phyloP scores from a whole-genome alignment of 202 grass and related monocot species.

The Schoenoplectus triqueter region DNA sequence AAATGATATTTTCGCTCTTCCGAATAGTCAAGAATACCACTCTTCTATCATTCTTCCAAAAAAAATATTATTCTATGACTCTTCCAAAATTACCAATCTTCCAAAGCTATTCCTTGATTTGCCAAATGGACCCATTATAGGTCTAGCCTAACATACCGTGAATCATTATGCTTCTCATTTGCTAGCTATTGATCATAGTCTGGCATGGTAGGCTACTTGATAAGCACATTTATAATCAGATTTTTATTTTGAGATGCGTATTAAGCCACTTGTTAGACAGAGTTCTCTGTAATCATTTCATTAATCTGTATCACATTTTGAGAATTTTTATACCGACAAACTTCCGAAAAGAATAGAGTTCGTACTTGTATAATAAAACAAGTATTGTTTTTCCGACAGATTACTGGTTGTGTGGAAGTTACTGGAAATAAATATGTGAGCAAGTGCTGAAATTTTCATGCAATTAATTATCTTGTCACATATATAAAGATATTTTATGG shows the following conservation, averaged over 20 bases:
- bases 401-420: not conserved
- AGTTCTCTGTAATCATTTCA: slow-evolving; percentile 10
- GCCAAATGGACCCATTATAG: too few relatives aligned
- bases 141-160: not conserved
- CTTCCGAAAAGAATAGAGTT: not conserved
- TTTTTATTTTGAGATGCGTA: slow-evolving; percentile 22
- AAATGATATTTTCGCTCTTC: too few relatives aligned
- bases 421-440: not conserved
- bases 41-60: too few relatives aligned
- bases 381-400: not conserved
- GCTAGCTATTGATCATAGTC: not conserved
- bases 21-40: too few relatives aligned
- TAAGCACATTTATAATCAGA: slow-evolving; percentile 12
- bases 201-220: not conserved
- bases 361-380: not conserved
- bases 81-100: too few relatives aligned
- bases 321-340: not conserved
- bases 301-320: slow-evolving; percentile 7
- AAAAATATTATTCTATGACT: too few relatives aligned
- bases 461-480: not conserved
- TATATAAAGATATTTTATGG: not conserved
- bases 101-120: too few relatives aligned
- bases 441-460: slow-evolving; percentile 6
- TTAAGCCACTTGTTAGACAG: slow-evolving; percentile 1
- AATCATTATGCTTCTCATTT: slow-evolving; percentile 18